Conservation (phyloP, 371 early-diverging fungal genomes). For the Mortierella sp. region DNA sequence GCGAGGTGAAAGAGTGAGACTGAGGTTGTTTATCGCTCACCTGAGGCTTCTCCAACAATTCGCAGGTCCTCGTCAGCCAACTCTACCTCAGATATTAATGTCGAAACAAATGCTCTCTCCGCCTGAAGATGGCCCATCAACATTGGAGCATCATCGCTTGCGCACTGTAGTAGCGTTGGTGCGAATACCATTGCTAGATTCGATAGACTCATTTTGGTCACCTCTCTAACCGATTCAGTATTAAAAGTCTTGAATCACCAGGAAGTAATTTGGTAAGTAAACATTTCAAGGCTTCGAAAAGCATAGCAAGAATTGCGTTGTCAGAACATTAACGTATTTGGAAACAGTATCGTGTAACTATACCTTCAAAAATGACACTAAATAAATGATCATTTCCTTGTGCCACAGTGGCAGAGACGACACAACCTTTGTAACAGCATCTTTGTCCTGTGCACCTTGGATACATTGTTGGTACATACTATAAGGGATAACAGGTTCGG, state of each 20-base stretch:
- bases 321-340: background rate
- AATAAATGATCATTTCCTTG: conserved; percentile 80
- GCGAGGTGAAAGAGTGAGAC: background rate
- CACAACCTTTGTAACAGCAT: conserved; percentile 72
- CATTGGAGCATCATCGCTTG: conserved; percentile 60
- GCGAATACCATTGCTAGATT: conserved; percentile 98
- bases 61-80: conserved; percentile 43
- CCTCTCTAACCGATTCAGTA: conserved; percentile 72
- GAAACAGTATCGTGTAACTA: background rate
- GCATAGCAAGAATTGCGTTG: background rate
- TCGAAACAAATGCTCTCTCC: conserved; percentile 49
- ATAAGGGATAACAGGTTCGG: conserved; percentile 91
- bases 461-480: conserved; percentile 84
- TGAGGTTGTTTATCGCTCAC: background rate
- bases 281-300: conserved; percentile 8
- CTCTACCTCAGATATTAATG: conserved; percentile 48
- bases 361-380: conserved; percentile 87
- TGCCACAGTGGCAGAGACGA: conserved; percentile 79
- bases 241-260: conserved; percentile 70
- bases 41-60: conserved; percentile 41
- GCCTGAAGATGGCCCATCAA: conserved; percentile 55
- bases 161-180: conserved; percentile 93
- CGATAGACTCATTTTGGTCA: conserved; percentile 89
- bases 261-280: background rate
- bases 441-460: conserved; percentile 64